phyloP scores from a whole-genome alignment of 805 yeast genomes.

The Candida ipomoeae region DNA sequence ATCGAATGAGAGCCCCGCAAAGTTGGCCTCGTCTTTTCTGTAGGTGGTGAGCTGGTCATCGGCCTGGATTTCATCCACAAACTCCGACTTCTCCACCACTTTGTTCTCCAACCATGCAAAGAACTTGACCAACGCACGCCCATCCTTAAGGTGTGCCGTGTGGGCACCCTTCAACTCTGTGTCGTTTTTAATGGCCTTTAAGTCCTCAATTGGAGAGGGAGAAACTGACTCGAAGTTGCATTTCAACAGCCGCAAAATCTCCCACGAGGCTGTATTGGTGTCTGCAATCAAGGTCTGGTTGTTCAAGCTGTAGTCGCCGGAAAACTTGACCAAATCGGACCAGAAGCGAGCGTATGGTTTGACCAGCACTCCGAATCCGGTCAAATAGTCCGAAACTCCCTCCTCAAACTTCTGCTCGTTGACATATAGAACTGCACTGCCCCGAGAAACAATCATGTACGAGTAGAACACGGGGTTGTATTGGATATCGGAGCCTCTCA shows the following conservation, averaged over 20 bases:
- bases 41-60: slow-evolving; percentile 43
- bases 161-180: slow-evolving; percentile 49
- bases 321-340: slow-evolving; percentile 35
- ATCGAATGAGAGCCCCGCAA: slow-evolving; percentile 64
- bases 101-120: slow-evolving; percentile 59
- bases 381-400: slow-evolving; percentile 24
- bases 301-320: slow-evolving; percentile 31
- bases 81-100: slow-evolving; percentile 36
- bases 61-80: slow-evolving; percentile 57
- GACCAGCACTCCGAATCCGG: slow-evolving; percentile 24
- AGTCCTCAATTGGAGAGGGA: slow-evolving; percentile 42
- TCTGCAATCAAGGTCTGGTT: slow-evolving; percentile 31
- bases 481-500: slow-evolving; percentile 53
- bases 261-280: slow-evolving; percentile 34
- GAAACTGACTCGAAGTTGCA: slow-evolving; percentile 26
- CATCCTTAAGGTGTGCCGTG: slow-evolving; percentile 54
- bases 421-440: slow-evolving; percentile 36
- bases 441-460: slow-evolving; percentile 31
- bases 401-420: slow-evolving; percentile 38
- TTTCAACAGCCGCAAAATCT: slow-evolving; percentile 32
- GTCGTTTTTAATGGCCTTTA: slow-evolving; percentile 50
- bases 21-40: slow-evolving; percentile 41
- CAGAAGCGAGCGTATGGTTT: slow-evolving; percentile 46
- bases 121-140: slow-evolving; percentile 49
- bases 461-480: slow-evolving; percentile 53